Base-by-base conservation (phyloP, 768 basidiomycete species). In the Roridomyces roridus region DNA sequence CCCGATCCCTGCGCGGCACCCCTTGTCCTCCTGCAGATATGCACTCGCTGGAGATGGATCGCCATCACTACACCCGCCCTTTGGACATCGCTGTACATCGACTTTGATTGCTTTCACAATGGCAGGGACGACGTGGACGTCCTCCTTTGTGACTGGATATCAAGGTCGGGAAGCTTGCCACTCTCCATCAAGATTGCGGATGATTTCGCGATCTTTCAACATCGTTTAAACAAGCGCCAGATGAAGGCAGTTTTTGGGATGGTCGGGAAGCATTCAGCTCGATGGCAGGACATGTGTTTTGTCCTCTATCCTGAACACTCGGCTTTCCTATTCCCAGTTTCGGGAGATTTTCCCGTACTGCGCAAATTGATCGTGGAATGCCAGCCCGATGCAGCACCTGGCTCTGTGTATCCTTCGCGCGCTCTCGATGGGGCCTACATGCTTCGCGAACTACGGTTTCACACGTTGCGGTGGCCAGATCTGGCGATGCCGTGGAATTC, bases 1-100 rank as follows among this genome's bases (percentile, higher is more conserved):
- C 47, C 41, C 24, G 17, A 17, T 17, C 29, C 25, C 41, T 20
- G 23, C 17, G n/a, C n/a, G 9, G 47, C 55, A 4, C 55, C 55
- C 8, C 31, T 49, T 15, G 18, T 44, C 8, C 18, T 56, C 14
- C 48, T 46, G 7, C 28, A 12, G 10, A 29, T 56, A 11, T 56
- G 55, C 17, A 29, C 12, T 28, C 55, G 26, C 21, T 56, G 23
- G 24, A 48, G 55, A 21, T 40, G 43, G 24, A 34, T 56, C 8
- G 55, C 55, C 24, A 1, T 49, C 14, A 12, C 41, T 8, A 56
- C 46, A 14, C 55, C 47, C 9, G 29, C 6, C 5, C 55, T 56
- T 8, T 56, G 55, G 55, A 43, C 46, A 5, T 56, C 46, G 3
- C 7, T 56, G 41, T 10, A 5, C 7, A 12, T 55, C 24, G 5